Conservation (phyloP, 2,329 filamentous ascomycete species). For the Fusarium pseudoanthophilum region DNA sequence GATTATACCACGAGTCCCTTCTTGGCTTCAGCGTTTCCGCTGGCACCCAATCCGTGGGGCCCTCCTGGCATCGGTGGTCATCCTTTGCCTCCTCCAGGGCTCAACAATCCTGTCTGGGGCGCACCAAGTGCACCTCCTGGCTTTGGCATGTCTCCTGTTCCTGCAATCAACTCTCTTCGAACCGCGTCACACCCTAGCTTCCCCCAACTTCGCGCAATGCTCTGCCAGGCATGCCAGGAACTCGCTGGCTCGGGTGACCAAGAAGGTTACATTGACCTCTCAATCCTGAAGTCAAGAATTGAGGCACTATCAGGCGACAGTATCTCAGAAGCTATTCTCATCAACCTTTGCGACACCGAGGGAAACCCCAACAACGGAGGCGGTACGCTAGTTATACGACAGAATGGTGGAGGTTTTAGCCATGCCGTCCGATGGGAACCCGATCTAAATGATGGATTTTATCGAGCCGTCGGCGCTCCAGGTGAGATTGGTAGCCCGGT, state of each 20-base stretch:
- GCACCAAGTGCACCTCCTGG: constrained; percentile 49
- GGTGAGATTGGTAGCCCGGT: constrained; percentile 78
- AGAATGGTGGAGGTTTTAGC: constrained; percentile 55
- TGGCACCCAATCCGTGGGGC: constrained; percentile 56
- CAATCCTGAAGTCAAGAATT: constrained; percentile 72
- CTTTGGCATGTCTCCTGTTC: constrained; percentile 49
- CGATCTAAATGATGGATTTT: constrained; percentile 58
- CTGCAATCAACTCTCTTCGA: constrained; percentile 46
- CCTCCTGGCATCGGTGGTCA: constrained; percentile 47
- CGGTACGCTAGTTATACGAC: constrained; percentile 80
- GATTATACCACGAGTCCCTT: constrained; percentile 57
- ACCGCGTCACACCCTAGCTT: constrained; percentile 67
- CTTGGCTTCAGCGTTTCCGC: constrained; percentile 54
- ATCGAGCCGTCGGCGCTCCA: constrained; percentile 64
- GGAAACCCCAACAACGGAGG: constrained; percentile 88
- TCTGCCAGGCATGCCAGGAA: constrained; percentile 82
- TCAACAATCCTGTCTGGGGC: constrained; percentile 56
- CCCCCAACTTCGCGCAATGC: constrained; percentile 77
- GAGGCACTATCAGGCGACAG: constrained; percentile 62
- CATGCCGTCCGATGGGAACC: constrained; percentile 66
- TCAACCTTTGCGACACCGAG: constrained; percentile 90
- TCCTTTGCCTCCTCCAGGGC: constrained; percentile 60
- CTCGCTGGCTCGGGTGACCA: constrained; percentile 56
- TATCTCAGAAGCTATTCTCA: constrained; percentile 71
- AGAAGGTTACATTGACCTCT: constrained; percentile 77